Base-by-base conservation (phyloP, 176 grass and related monocot genomes). In the Oryza nivara region DNA sequence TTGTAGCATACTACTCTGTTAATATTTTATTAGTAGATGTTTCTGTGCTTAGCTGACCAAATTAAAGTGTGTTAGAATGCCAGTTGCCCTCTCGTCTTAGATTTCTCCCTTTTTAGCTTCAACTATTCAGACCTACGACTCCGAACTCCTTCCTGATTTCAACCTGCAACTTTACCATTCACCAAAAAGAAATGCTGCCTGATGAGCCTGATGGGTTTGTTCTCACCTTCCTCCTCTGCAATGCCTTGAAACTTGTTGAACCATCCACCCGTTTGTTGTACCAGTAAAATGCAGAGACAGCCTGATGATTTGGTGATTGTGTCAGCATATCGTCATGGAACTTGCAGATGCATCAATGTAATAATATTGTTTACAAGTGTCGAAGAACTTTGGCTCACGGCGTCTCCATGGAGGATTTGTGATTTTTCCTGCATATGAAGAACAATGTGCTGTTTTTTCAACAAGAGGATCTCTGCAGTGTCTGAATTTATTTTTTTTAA, bases 211-310 rank as follows among this genome's bases (percentile, higher is more conserved):
- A 58, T 32, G 28, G 5, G 48, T 20, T 60, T 72, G 19, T 72
- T 82, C 67, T 68, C 49, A 72, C 48, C 80, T 72, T 68, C 67
- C 67, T 36, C 67, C 47, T 67, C 20, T 11, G 68, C 12, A 45
- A 82, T 23, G 35, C 32, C 15, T 28, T 45, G 9, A 12, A 43
- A 22, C 28, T 84, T 75, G 44, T 72, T 84, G 19, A 84, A 75
- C 72, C 28, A 68, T 75, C 20, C 7, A 0, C 60, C 13, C 51
- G 61, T 75, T 84, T 9, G 82, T 74, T 84, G 82, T 60, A 75
- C 36, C 81, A 19, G 46, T 74, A 15, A 25, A 48, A 51, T 51
- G n/a, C 14, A 9, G 26, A 51, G 46, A 14, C 13, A 19, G 46
- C 13, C 43, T 5, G 43, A 44, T 52, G 49, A 52, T 16, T 52